phyloP scores from a whole-genome alignment of 805 yeast species.

The Wickerhamomyces bisporus region DNA sequence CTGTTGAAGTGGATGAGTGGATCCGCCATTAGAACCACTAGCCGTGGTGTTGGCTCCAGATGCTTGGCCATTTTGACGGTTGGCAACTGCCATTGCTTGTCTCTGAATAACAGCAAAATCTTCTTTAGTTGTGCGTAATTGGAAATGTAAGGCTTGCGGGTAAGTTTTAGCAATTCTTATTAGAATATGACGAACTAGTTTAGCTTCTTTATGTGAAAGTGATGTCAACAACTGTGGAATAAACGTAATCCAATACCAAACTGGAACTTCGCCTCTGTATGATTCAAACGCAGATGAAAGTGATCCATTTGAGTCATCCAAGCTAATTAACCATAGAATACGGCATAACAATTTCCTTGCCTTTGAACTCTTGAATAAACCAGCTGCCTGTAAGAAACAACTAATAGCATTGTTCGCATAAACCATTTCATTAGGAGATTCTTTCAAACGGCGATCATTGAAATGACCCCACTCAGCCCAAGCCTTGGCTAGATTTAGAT shows the following conservation, averaged over 20 bases:
- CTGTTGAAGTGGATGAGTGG: constrained; percentile 4
- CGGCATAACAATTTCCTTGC: constrained; percentile 84
- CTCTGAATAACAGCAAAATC: constrained; percentile 85
- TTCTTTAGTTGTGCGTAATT: constrained; percentile 89
- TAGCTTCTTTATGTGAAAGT: constrained; percentile 86
- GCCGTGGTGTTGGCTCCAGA: constrained; percentile 11
- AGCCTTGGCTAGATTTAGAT: constrained; percentile 89
- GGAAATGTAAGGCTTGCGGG: constrained; percentile 97
- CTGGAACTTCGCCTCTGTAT: constrained; percentile 94
- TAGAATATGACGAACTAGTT: constrained; percentile 79
- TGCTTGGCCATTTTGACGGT: constrained; percentile 20
- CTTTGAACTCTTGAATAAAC: constrained; percentile 87
- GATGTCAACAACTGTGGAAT: constrained; percentile 92
- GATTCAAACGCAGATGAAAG: constrained; percentile 84
- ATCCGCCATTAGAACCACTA: constrained; percentile 3
- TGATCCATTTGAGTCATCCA: constrained; percentile 81
- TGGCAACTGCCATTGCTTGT: constrained; percentile 55
- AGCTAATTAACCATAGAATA: constrained; percentile 86
- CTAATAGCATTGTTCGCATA: constrained; percentile 92
- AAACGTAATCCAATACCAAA: constrained; percentile 98
- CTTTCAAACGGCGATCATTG: constrained; percentile 83
- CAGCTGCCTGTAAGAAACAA: constrained; percentile 97
- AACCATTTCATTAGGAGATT: constrained; percentile 71
- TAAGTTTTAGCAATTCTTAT: constrained; percentile 91
- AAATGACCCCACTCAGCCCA: constrained; percentile 99